Evolutionary conservation across 108 stramenopile genomes (phyloP), one percentile per base, ranked within the genome.

Genomic region (Discostella stelligeroides): DNA sequence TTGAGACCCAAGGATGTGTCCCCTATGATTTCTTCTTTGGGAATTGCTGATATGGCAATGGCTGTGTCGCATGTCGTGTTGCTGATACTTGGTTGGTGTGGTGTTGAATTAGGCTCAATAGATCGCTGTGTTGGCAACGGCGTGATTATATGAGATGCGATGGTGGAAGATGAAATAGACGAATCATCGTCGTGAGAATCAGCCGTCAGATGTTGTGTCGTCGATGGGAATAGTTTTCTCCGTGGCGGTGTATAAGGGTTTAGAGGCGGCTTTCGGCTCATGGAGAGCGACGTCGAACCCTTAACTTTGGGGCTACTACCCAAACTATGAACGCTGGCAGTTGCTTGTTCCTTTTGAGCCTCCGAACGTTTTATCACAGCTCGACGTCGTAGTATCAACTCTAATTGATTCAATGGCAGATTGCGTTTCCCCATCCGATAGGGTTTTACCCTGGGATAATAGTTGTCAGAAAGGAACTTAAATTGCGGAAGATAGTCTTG

Each of bases 1-100:
- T 94, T 91, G 72, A 94, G 86, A 7, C 93, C 93, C 7, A 94
- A 53, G 2, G 87, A 89, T 37, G 86, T 84, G 65, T 94, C 93
- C 4, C 92, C 92, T 61, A 76, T 80, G n/a, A 78, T 50, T 72
- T 89, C 88, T 30, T 82, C 82, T 38, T 54, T 23, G 25, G 75
- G 70, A 17, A 54, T 83, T 45, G 23, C 60, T 20, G 38, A 54
- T 54, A 54, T 69, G 57, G 46, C 38, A 34, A 20, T 57, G 27
- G 17, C n/a, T 6, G 37, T 18, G 54, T 34, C 23, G 49, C 34
- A 34, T 43, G 48, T 0, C 17, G 34, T 50, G 60, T 17, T 63
- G 63, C 30, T 49, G 43, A 64, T 38, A 37, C 18, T 49, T 41
- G 49, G 18, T 57, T 18, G 73, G 41, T 15, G 18, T 48, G 18